Evolutionary conservation across 371 early-diverging fungal genomes (phyloP).

Genomic region (Coemansia sp.): DNA sequence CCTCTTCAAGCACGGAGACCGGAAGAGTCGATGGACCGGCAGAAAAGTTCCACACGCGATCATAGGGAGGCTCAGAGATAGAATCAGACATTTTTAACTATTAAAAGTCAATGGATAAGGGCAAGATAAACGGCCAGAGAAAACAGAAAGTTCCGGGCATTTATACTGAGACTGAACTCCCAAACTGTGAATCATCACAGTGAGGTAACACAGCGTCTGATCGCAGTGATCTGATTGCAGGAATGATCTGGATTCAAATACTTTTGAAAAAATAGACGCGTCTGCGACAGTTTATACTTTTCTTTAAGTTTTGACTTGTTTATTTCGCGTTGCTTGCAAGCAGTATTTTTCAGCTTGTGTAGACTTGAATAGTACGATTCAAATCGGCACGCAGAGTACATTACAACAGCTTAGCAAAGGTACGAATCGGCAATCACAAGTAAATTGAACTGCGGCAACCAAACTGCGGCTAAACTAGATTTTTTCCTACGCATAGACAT

Average conservation of each 20-base stretch:
- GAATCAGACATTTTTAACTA: not conserved
- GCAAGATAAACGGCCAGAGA: not conserved
- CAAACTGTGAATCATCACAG: not conserved
- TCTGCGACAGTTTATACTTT: not conserved
- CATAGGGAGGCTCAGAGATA: conserved; percentile 12
- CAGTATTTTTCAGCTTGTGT: not conserved
- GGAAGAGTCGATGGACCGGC: conserved; percentile 94
- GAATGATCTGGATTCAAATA: not conserved
- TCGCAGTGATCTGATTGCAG: conserved; percentile 3
- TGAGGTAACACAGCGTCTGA: not conserved
- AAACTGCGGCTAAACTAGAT: not conserved
- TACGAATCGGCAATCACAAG: not conserved
- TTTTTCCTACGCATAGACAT: not conserved
- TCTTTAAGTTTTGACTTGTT: not conserved
- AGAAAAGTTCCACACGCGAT: conserved; percentile 68
- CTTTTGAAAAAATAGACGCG: not conserved
- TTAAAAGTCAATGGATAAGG: not conserved
- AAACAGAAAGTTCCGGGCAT: not conserved
- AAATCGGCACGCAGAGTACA: not conserved
- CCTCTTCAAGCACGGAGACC: conserved; percentile 71
- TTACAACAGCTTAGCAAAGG: not conserved
- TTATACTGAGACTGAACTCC: too few relatives aligned
- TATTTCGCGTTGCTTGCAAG: not conserved
- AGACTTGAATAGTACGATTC: not conserved
- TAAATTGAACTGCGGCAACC: not conserved